Conservation (phyloP, 768 basidiomycete genomes). For the Suillus subluteus region DNA sequence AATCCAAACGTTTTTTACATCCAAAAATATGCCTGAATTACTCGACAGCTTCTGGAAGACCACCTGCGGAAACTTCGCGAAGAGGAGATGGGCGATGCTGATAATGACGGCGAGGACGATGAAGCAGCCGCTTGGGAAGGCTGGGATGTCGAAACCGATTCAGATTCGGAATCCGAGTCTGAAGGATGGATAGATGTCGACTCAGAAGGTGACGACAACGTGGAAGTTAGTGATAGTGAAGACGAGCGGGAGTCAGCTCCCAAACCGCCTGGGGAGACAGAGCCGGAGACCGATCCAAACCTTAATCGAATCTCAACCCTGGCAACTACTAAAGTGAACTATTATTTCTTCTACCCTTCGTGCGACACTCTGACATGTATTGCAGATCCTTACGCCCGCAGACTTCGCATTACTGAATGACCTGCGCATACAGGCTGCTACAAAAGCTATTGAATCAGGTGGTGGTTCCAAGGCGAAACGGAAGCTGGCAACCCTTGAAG, state of each 20-base stretch:
- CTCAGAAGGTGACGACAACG: constrained; percentile 64
- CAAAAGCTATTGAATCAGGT: constrained; percentile 66
- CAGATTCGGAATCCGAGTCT: constrained; percentile 57
- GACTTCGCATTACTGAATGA: constrained; percentile 94
- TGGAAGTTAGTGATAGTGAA: constrained; percentile 88
- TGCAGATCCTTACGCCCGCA: constrained; percentile 93
- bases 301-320: constrained; percentile 60
- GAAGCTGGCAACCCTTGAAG: constrained; percentile 83
- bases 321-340: constrained; percentile 76
- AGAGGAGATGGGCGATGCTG: constrained; percentile 57
- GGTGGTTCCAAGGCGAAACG: constrained; percentile 83
- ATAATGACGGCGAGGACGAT: constrained; percentile 59
- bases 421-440: constrained; percentile 79
- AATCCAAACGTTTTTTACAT: constrained; percentile 31
- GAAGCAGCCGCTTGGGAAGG: constrained; percentile 78
- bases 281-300: constrained; percentile 29
- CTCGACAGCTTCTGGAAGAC: constrained; percentile 78
- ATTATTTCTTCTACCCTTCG: background rate
- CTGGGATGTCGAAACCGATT: constrained; percentile 86
- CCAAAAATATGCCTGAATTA: constrained; percentile 2
- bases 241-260: constrained; percentile 51
- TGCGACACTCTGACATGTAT: background rate
- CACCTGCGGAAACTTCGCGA: constrained; percentile 75
- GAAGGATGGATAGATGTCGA: constrained; percentile 82
- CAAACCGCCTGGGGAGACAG: constrained; percentile 10